These are phyloP conservation scores for Phycomyces nitens DNA, from an alignment of 192 early-diverging fungal species.

Conservation along the genomic window DNA sequence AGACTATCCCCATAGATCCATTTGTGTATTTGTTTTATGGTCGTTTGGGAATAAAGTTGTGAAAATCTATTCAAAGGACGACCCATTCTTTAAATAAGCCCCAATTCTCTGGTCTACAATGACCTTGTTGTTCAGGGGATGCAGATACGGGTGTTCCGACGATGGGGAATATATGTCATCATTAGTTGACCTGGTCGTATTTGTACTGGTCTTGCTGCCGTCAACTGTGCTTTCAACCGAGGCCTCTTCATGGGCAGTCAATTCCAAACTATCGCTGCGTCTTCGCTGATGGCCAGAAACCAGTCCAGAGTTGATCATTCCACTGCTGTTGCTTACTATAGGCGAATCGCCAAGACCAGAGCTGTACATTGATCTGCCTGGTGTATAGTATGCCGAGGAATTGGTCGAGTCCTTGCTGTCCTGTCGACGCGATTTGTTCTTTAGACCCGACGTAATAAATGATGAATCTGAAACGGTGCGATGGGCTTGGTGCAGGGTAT, in stretches of 20 bases:
- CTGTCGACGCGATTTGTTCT: background rate
- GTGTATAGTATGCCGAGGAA: background rate
- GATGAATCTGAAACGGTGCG: background rate
- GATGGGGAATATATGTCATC: background rate
- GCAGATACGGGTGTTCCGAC: background rate
- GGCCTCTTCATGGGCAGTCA: background rate
- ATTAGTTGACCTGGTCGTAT: background rate
- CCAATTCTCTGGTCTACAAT: slow-evolving; percentile 1
- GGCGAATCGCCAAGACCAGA: background rate
- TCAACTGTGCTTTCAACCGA: background rate
- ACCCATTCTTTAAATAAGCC: background rate
- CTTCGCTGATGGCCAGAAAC: background rate
- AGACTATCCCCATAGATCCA: too few species aligned
- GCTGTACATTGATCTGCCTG: background rate
- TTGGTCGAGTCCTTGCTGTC: background rate
- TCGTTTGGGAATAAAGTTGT: too few species aligned
- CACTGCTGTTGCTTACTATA: background rate
- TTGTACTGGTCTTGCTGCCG: background rate
- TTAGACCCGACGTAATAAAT: background rate
- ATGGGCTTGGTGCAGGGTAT: background rate
- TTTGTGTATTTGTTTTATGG: too few species aligned
- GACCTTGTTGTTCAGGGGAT: background rate
- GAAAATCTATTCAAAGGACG: background rate
- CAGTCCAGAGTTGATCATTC: background rate
- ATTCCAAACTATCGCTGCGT: background rate